Conservation (phyloP, 176 grass and related monocot species). For the Phoenix roebelenii region DNA sequence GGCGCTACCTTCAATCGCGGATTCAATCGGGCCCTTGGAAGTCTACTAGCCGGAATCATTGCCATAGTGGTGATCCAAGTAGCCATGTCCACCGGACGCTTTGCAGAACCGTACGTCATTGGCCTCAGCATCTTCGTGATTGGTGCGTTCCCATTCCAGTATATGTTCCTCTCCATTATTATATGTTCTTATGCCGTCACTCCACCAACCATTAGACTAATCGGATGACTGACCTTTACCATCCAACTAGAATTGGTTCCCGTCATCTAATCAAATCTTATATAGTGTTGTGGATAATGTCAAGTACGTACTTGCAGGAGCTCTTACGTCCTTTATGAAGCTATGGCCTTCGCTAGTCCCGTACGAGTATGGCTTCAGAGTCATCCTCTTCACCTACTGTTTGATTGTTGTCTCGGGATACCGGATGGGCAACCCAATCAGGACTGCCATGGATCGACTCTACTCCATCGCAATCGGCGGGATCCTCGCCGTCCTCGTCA, state of each 20-base stretch:
- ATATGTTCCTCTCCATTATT: background rate
- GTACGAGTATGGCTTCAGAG: conserved; percentile 75
- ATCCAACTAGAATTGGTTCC: too few relatives aligned
- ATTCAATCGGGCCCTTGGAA: conserved; percentile 74
- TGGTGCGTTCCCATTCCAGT: conserved; percentile 29
- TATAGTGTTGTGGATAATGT: too few relatives aligned
- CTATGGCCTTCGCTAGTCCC: conserved; percentile 63
- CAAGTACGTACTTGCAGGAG: conserved; percentile 29
- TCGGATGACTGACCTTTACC: too few relatives aligned
- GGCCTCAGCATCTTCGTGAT: conserved; percentile 77
- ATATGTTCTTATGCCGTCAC: background rate
- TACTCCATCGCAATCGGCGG: conserved; percentile 79
- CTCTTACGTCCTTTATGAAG: conserved; percentile 80
- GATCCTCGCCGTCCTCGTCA: conserved; percentile 59
- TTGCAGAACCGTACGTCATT: conserved; percentile 80
- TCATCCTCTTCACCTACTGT: conserved; percentile 81
- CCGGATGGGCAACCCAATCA: conserved; percentile 64
- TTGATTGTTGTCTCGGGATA: conserved; percentile 78
- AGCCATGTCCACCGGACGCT: conserved; percentile 51
- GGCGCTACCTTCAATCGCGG: conserved; percentile 73
- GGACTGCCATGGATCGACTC: conserved; percentile 59
- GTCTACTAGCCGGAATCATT: conserved; percentile 67
- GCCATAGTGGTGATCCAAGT: conserved; percentile 69
- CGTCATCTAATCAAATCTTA: too few relatives aligned
- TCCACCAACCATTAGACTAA: too few relatives aligned